Base-by-base conservation (phyloP, 2,329 filamentous ascomycete species). In the Xylariaceae sp. region DNA sequence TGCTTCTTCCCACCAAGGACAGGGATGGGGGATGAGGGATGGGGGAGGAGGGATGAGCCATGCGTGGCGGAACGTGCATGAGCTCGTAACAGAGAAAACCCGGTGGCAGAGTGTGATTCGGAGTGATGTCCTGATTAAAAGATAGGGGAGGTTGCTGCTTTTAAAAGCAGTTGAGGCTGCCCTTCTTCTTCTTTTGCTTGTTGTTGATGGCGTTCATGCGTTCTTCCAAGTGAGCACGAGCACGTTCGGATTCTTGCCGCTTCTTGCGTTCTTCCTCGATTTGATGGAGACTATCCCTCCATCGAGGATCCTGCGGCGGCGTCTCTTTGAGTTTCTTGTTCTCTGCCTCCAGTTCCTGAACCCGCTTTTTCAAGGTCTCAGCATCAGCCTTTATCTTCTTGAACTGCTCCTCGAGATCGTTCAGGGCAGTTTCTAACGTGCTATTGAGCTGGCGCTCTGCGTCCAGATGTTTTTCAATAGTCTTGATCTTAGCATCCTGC, bases 231-330 rank as follows among this genome's bases (percentile, higher is more conserved):
- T 95, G 89, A 40, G 87, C 88, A 51, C 88, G 81, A 43, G 94
- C 94, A 61, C 88, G 84, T 76, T 99, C 94, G 37, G 95, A 91
- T 60, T 92, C 89, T 61, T 90, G 81, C 57, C 94, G 81, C 75
- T 95, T 95, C 76, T 89, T 92, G 65, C 92, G 84, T 79, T 99
- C 94, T 73, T 99, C 92, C 71, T 99, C 95, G 27, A 97, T 89
- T 58, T 91, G 89, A 70, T 96, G 90, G 63, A 97, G 80, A 60
- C 83, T 86, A 43, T 70, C 67, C 29, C 68, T 64, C 81, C 81
- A 86, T 53, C 83, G 74, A 67, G 78, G 76, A 66, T 85, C 80
- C 54, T 75, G 75, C 54, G 73, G 72, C 1, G 78, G 73, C 64
- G 77, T 76, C 2, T 81, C 78, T 71, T 80, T 81, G 62, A 85